phyloP scores from a whole-genome alignment of 2,329 filamentous ascomycete species.

The Aspergillus floridensis region DNA sequence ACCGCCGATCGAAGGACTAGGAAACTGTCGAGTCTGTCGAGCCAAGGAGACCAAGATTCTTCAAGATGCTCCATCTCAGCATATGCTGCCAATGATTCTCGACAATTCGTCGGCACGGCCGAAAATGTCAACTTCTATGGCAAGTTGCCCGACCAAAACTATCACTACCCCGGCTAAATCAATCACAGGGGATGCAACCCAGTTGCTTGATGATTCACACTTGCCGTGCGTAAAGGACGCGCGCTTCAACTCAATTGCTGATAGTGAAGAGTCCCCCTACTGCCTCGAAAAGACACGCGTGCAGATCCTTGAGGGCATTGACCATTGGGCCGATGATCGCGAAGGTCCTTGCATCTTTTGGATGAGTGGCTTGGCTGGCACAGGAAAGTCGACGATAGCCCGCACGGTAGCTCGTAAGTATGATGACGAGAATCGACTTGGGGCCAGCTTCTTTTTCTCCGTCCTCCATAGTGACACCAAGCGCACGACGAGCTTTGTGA shows the following conservation, averaged over 20 bases:
- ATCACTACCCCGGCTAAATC: no score
- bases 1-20: no score
- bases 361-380: background rate
- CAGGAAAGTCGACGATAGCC: background rate
- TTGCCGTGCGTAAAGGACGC: background rate
- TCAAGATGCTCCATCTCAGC: no score
- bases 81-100: no score
- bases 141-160: no score
- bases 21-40: no score
- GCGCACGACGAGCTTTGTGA: background rate
- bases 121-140: no score
- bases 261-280: background rate
- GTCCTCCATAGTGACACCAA: background rate
- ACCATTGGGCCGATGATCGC: background rate
- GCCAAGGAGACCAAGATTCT: no score
- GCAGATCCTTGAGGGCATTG: background rate
- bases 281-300: background rate
- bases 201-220: no score
- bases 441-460: background rate
- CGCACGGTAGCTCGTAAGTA: background rate
- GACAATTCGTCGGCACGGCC: no score
- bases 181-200: no score
- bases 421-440: background rate
- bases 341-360: background rate
- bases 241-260: background rate